Percentiles rank a stretch among this genome's conserved stretches.
These are phyloP conservation scores for Pseudogymnoascus sp. DNA, from an alignment of 2,329 filamentous ascomycete species.

Conservation along the genomic window DNA sequence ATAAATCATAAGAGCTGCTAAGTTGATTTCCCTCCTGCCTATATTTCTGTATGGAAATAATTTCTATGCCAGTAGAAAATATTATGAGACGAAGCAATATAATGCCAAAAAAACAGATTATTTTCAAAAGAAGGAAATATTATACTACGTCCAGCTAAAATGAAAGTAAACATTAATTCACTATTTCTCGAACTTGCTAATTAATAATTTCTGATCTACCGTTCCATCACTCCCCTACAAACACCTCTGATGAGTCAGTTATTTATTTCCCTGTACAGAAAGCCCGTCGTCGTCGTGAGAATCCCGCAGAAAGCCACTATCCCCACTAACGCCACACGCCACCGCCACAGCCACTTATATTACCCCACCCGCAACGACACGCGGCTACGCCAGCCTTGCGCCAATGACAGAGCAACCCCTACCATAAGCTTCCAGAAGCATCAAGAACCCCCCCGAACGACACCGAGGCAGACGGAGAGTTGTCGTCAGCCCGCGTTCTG, in stretches of 20 bases:
- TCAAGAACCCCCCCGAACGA: slow-evolving; percentile 16
- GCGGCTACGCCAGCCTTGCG: slow-evolving; percentile 8
- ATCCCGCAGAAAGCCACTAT: not conserved
- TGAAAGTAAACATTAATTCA: not conserved
- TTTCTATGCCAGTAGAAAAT: not conserved
- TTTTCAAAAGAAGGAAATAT: not conserved
- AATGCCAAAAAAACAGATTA: not conserved
- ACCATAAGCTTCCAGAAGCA: not conserved
- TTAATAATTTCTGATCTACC: not conserved
- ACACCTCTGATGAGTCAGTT: not conserved
- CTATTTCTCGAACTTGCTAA: not conserved
- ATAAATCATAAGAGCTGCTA: not conserved
- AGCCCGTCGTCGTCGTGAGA: not conserved
- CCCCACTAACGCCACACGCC: not conserved
- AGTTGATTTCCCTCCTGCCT: not conserved
- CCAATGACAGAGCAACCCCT: not conserved
- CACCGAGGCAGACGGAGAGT: slow-evolving; percentile 19
- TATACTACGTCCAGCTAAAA: not conserved
- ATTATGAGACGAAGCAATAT: not conserved
- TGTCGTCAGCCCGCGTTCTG: not conserved
- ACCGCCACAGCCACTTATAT: not conserved
- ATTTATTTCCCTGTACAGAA: not conserved
- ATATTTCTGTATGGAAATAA: not conserved
- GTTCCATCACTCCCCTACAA: not conserved
- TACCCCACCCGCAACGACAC: slow-evolving; percentile 8